Evolutionary conservation across 139 green algal genomes (phyloP).

Genomic region (Mesotaenium endlicherianum): DNA sequence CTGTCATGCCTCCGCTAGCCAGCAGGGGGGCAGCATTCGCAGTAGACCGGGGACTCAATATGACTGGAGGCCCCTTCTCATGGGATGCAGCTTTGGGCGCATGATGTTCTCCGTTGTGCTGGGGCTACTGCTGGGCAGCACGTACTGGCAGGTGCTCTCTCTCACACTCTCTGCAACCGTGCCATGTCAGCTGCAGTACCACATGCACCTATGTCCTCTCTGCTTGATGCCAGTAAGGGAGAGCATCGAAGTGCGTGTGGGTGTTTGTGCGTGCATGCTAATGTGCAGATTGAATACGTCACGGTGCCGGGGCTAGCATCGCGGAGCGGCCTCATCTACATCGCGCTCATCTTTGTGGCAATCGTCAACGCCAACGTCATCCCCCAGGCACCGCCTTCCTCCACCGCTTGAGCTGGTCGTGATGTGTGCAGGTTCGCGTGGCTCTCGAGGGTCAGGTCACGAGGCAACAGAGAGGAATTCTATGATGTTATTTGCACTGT

Average conservation of each 20-base stretch:
- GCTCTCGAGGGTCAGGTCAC: not conserved
- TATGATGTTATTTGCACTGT: not conserved
- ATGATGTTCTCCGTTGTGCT: slow-evolving; percentile 33
- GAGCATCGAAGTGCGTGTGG: too few species aligned
- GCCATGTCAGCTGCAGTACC: too few species aligned
- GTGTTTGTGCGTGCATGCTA: too few species aligned
- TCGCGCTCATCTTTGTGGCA: slow-evolving; percentile 16
- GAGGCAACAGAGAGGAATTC: not conserved
- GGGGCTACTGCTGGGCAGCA: slow-evolving; percentile 2
- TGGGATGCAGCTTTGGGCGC: too few species aligned
- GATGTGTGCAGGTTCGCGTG: not conserved
- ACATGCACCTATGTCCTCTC: too few species aligned
- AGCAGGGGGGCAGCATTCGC: too few species aligned
- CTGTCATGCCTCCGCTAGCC: not conserved
- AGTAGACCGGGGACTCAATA: too few species aligned
- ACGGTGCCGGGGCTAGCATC: not conserved
- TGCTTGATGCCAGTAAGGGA: too few species aligned
- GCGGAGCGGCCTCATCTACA: slow-evolving; percentile 36
- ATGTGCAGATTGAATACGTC: slow-evolving; percentile 20
- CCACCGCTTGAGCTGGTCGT: too few species aligned
- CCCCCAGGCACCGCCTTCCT: slow-evolving; percentile 20
- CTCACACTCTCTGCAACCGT: not conserved
- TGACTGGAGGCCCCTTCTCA: too few species aligned
- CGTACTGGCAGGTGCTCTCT: slow-evolving; percentile 21
- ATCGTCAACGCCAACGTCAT: slow-evolving; percentile 48